Base-by-base conservation (phyloP, 169 alveolate genomes). In the Plasmodium vivax region DNA sequence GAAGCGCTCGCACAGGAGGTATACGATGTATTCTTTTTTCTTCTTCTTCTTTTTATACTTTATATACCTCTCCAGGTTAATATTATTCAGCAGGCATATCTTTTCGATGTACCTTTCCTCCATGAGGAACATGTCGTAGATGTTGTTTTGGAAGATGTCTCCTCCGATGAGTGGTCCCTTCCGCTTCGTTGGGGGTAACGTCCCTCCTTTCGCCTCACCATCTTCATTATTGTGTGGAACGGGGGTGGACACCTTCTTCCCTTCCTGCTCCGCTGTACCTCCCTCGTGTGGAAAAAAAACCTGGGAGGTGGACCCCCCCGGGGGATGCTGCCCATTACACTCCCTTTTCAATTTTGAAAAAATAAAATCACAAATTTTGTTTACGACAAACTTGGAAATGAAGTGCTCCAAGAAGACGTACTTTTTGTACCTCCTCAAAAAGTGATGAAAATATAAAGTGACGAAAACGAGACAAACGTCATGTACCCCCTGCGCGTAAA, bases 391-490 rank as follows among this genome's bases (percentile, higher is more conserved):
- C 51, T 82, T 80, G 32, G 62, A 81, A 27, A 90, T 90, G 73
- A 90, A 90, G 83, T 81, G 56, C 38, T 90, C 94, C 83, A 90
- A 41, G 43, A 90, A 79, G 38, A 90, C 94, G 73, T 90, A 90
- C 83, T 90, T 90, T 81, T 90, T 80, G 73, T 90, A 90, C 73
- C 71, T 90, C 30, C 36, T 38, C 71, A 90, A 81, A 68, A 90
- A 90, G 3, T 90, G 58, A 54, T 90, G 94, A 30, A 80, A 90
- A 68, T 90, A 90, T 12, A 90, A 41, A 16, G 94, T 90, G 27
- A 90, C n/a, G 72, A 90, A 90, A 81, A 90, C 94, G 10, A 90
- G 83, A n/a, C 94, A 90, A 38, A 90, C 94, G 83, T 90, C 94
- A 68, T 90, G 94, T 9, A 90, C 94, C 3, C 94, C 94, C 71